Evolutionary conservation across 169 alveolate species (phyloP), one percentile per base, ranked within the genome.

Genomic region (Babesia caballi): DNA sequence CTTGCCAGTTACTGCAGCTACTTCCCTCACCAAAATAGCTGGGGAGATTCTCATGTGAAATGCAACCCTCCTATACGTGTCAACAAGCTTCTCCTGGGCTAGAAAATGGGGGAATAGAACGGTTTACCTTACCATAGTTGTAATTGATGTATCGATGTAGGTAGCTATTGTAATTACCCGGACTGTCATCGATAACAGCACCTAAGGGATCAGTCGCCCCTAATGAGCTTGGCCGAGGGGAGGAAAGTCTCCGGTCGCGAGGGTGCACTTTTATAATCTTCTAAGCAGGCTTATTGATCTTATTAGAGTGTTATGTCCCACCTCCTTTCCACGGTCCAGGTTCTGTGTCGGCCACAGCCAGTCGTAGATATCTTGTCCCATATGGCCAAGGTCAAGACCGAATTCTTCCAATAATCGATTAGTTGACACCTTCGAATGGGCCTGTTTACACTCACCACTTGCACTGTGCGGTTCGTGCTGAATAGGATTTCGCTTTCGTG

Each of bases 11-110:
- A 71, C n/a, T 1, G 88, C 88, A n/a, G 81, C 78, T 12, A 71
- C 71, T 56, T 81, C 88, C 27, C 88, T n/a, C 4, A 32, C 61
- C 27, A 81, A 66, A 2, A 81, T 40, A 12, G 81, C 38, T 12
- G 88, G 88, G 12, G 77, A 56, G 49, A 81, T 14, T 23, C 67
- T 58, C 83, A 81, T 70, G 84, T 81, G 73, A 50, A 70, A 70
- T 44, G 75, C 88, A 25, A 81, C 21, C 63, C 88, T 81, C 36
- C 49, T 65, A 36, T 71, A 81, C 4, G 66, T 81, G 46, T 65
- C 71, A 0, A 51, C 80, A 27, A 81, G n/a, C 32, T 32, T 53
- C 36, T 81, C 88, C 58, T 41, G 47, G 8, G 88, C 88, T 81
- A 63, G 35, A 50, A 7, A 25, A 17, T 32, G 59, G 8, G 40